Evolutionary conservation across 129 eudicot species (phyloP).

Genomic region (Helianthus annuus): DNA sequence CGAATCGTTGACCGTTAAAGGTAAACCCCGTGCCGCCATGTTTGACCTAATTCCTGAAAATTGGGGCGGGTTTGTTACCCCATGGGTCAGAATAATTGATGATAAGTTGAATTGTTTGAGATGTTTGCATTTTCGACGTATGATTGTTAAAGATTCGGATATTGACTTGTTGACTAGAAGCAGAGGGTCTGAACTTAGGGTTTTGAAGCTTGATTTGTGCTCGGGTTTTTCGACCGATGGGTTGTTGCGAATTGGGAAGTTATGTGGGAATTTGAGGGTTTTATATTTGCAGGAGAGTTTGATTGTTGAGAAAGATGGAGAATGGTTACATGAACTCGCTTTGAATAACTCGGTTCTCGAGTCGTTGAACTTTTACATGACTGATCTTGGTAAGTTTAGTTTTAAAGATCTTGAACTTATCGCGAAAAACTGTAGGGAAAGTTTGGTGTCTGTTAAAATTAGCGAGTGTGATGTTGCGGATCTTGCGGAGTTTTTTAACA

Average conservation of each 20-base stretch:
- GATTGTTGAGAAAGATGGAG: constrained; percentile 55
- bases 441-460: constrained; percentile 60
- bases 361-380: constrained; percentile 68
- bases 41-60: constrained; percentile 36
- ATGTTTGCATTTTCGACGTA: constrained; percentile 37
- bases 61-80: constrained; percentile 41
- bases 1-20: constrained; percentile 37
- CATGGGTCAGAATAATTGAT: constrained; percentile 31
- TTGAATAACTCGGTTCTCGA: constrained; percentile 54
- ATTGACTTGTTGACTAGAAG: constrained; percentile 23
- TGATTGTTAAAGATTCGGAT: constrained; percentile 41
- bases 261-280: constrained; percentile 42
- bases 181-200: constrained; percentile 32
- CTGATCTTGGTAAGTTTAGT: constrained; percentile 49
- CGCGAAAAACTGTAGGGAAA: constrained; percentile 53
- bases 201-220: constrained; percentile 38
- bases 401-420: constrained; percentile 60
- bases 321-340: constrained; percentile 86
- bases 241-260: constrained; percentile 25
- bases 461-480: constrained; percentile 61
- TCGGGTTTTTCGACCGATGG: constrained; percentile 38
- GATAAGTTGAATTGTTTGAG: constrained; percentile 23
- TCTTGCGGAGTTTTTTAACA: constrained; percentile 53
- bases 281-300: constrained; percentile 65
- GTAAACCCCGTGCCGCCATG: constrained; percentile 45